Base-by-base conservation (phyloP, 768 basidiomycete genomes). In the Tricholoma furcatifolium region DNA sequence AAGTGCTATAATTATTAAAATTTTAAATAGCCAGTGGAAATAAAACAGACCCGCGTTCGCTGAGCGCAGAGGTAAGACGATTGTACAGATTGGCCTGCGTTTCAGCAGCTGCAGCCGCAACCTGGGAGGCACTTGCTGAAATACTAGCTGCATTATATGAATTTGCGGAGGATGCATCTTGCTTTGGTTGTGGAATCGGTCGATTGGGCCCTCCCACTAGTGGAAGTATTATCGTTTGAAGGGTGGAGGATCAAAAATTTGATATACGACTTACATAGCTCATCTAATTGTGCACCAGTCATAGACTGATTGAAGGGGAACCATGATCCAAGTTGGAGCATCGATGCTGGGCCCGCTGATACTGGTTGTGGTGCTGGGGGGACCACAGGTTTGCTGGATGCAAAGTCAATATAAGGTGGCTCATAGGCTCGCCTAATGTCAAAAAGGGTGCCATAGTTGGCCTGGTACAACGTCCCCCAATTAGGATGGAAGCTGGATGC, bases 171-270 rank as follows among this genome's bases (percentile, higher is more conserved):
- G 23, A n/a, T 32, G 24, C 38, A 41, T 56, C 46, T 15, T 53
- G 44, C 50, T 62, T 61, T 56, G 64, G 69, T 52, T 67, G 66
- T 30, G 75, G 81, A 18, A 79, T 65, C 6, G 84, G 85, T 52
- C 86, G 71, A 58, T 86, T 73, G 1, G 84, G 82, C 1, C 86
- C 87, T 9, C 81, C 87, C 50, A 89, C 87, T 88, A 36, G 53
- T 24, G 43, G 42, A 24, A 23, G 27, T 27, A 6, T 9, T 50
- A 17, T n/a, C 21, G 17, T 47, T 21, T 51, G 10, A 17, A 15
- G 53, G 48, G 18, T 23, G 39, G 27, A 23, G 20, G 9, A 45
- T n/a, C 2, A 23, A 11, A 17, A 9, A 43, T 12, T 9, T 10
- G 32, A 57, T 24, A 14, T 44, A 30, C 27, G 17, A 67, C 83